Percentiles rank a stretch among this genome's conserved stretches.
Evolutionary conservation across 371 early-diverging fungal genomes (phyloP).

Genomic region (Mucor piriformis): DNA sequence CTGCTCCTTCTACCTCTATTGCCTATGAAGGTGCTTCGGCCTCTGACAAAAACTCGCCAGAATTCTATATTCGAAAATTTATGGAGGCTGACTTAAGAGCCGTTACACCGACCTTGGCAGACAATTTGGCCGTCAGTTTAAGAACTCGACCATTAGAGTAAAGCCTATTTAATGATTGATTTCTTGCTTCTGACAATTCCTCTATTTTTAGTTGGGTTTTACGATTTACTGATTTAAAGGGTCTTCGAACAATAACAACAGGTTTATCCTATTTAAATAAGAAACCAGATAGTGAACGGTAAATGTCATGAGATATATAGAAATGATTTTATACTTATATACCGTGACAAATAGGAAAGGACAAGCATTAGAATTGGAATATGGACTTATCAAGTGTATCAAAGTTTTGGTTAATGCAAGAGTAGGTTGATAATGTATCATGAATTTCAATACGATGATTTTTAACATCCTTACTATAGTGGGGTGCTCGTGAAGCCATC

Average conservation of each 20-base stretch:
- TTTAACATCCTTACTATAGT: conserved; percentile 29
- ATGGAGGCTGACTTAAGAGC: conserved; percentile 49
- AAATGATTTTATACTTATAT: background rate
- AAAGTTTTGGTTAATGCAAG: conserved; percentile 71
- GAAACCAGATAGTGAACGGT: conserved; percentile 31
- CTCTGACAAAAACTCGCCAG: conserved; percentile 41
- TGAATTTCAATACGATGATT: too few relatives aligned
- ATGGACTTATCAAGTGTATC: conserved; percentile 75
- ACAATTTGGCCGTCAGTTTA: conserved; percentile 48
- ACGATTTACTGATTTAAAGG: conserved; percentile 71
- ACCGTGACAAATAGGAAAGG: conserved; percentile 47
- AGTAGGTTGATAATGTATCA: conserved; percentile 26
- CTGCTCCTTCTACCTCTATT: conserved; percentile 6
- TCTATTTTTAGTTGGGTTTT: conserved; percentile 42
- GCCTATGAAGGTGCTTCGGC: conserved; percentile 24
- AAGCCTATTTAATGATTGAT: too few relatives aligned
- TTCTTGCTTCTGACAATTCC: too few relatives aligned
- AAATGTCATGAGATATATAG: background rate
- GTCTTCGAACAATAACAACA: conserved; percentile 60
- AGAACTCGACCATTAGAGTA: conserved; percentile 51
- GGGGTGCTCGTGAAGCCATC: conserved; percentile 76
- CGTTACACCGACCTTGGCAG: conserved; percentile 41
- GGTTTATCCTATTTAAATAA: conserved; percentile 56
- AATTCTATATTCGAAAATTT: conserved; percentile 48
- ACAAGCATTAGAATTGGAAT: conserved; percentile 64